Conservation (phyloP, 805 yeast species). For the Ascoidea asiatica region DNA sequence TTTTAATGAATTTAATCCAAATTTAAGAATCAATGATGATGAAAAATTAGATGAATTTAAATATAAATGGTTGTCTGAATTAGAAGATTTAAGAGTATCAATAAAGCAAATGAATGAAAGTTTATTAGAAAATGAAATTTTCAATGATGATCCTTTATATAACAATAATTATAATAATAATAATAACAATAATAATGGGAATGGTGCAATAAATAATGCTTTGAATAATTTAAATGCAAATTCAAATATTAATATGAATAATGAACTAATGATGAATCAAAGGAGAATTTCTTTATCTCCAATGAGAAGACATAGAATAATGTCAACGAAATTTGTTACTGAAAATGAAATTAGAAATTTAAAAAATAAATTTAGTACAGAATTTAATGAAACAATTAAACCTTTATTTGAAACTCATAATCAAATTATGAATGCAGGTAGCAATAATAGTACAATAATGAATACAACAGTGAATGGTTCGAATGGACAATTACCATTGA, state of each 20-base stretch:
- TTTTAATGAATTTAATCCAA: neutral
- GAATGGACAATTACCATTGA: no score
- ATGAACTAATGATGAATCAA: neutral
- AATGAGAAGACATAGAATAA: neutral
- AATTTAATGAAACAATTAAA: neutral
- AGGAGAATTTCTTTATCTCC: neutral
- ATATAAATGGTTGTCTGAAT: slow-evolving; percentile 5
- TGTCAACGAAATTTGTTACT: neutral
- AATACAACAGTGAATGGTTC: neutral
- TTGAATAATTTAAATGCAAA: no score
- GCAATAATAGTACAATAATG: neutral
- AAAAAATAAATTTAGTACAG: neutral
- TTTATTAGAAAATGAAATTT: neutral
- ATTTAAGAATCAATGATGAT: neutral
- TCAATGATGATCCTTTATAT: neutral
- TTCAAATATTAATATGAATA: no score
- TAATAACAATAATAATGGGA: no score
- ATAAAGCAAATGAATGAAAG: neutral
- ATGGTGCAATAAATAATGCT: no score
- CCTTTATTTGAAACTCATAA: neutral
- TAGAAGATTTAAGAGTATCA: slow-evolving; percentile 1
- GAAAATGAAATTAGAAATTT: neutral
- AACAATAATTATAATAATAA: no score
- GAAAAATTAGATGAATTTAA: slow-evolving; percentile 3
- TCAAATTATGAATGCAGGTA: no score